Evolutionary conservation across 2,329 filamentous ascomycete genomes (phyloP), one percentile per base, ranked within the genome.

Genomic region (Colletotrichum ledebouriae): DNA sequence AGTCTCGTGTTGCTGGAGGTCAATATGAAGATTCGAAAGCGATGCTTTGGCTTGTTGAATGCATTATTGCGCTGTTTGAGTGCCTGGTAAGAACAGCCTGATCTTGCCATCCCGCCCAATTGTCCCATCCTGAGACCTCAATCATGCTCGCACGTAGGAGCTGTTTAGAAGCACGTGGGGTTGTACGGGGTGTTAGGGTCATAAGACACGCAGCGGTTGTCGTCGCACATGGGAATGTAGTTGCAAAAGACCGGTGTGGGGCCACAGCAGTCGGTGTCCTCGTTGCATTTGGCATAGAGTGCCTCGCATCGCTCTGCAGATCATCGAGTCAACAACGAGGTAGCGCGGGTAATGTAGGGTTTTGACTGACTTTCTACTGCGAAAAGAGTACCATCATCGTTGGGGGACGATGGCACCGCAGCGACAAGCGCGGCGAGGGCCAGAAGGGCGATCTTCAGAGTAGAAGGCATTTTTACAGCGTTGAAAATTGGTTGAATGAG

Each of bases 321-420:
- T 39, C 22, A 15, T 44, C 17, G 1, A 1, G 39, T 62, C 10
- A 62, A 46, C 0, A 25, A 1, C 3, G 7, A n/a, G 7, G 4
- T 34, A 12, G 47, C 1, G n/a, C 2, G 5, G 3, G 22, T 0
- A 2, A 12, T 37, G 4, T n/a, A 12, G 34, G 13, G 17, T 1
- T 6, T 56, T 9, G 5, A 56, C 59, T 34, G 13, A 61, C 59
- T 56, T 29, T 62, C 59, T 9, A 62, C 29, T n/a, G 59, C 59
- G 6, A 62, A 62, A 34, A 62, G 49, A 4, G 49, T 12, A 22
- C 49, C 39, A 1, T 46, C 13, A 41, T 62, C 59, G 17, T 33
- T 55, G 2, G 49, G 25, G 6, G 59, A 55, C 37, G 49, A 62
- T 44, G 49, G 59, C 13, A 62, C 39, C n/a, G 59, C 49, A 4